Conservation (phyloP, 306 rosid species). For the Trichosanthes cucumerina region DNA sequence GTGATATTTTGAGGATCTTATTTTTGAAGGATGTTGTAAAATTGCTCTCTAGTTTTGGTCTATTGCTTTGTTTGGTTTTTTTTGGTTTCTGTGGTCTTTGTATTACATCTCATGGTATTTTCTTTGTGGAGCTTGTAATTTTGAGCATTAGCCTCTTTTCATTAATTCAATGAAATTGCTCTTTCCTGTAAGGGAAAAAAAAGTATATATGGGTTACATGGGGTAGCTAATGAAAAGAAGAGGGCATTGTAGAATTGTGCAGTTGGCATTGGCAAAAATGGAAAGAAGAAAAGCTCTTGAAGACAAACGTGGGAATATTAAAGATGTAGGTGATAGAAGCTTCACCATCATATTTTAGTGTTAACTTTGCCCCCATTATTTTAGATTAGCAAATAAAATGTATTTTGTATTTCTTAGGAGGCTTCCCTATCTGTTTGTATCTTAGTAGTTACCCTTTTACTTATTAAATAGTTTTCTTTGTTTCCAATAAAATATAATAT, state of each 20-base stretch:
- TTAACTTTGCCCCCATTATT: neutral
- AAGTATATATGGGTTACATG: too few relatives aligned
- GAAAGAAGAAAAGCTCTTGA: neutral
- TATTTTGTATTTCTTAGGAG: neutral
- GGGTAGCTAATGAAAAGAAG: neutral
- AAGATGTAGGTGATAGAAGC: neutral
- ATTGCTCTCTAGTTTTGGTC: too few relatives aligned
- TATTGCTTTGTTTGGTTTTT: too few relatives aligned
- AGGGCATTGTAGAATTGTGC: neutral
- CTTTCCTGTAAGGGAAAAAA: too few relatives aligned
- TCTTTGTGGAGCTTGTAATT: too few relatives aligned
- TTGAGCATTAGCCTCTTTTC: too few relatives aligned
- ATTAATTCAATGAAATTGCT: too few relatives aligned
- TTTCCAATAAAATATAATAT: neutral
- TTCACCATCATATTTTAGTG: neutral
- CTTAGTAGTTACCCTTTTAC: neutral
- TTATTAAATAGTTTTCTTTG: neutral
- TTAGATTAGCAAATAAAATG: neutral
- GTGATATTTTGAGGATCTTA: too few relatives aligned
- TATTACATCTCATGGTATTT: too few relatives aligned
- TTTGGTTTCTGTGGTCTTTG: too few relatives aligned
- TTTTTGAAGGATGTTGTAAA: too few relatives aligned
- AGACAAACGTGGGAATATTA: neutral
- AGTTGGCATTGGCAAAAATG: neutral
- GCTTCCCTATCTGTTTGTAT: neutral